Evolutionary conservation across 768 basidiomycete species (phyloP).

Genomic region (Suillus decipiens): DNA sequence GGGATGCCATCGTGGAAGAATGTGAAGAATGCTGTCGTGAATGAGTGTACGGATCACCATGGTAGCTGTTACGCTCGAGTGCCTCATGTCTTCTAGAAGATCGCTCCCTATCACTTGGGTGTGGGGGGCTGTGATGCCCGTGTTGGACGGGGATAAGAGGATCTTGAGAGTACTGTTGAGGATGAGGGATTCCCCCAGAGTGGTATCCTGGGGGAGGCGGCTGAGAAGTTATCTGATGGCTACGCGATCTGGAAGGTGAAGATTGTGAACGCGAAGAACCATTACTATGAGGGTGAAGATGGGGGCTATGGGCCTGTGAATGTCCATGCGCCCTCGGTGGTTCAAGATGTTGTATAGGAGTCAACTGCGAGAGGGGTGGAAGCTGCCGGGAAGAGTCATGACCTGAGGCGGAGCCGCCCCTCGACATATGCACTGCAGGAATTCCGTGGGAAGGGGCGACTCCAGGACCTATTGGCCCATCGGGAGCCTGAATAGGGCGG

Average conservation of each 20-base stretch:
- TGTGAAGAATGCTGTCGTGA: slow-evolving; percentile 35
- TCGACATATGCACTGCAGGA: slow-evolving; percentile 42
- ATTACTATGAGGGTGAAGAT: slow-evolving; percentile 42
- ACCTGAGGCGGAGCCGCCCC: slow-evolving; percentile 41
- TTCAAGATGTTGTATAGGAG: slow-evolving; percentile 43
- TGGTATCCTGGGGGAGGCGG: slow-evolving; percentile 33
- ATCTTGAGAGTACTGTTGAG: slow-evolving; percentile 51
- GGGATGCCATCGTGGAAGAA: slow-evolving; percentile 34
- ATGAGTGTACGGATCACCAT: slow-evolving; percentile 36
- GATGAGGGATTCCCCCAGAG: slow-evolving; percentile 41
- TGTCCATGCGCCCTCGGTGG: slow-evolving; percentile 36
- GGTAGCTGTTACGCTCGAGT: slow-evolving; percentile 40
- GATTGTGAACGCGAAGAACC: slow-evolving; percentile 51
- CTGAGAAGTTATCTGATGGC: slow-evolving; percentile 42
- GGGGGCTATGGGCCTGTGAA: slow-evolving; percentile 41
- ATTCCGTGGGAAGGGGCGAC: slow-evolving; percentile 39
- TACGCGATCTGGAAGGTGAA: slow-evolving; percentile 49
- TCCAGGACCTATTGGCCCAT: slow-evolving; percentile 48
- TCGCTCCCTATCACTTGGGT: slow-evolving; percentile 43
- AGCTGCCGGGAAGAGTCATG: slow-evolving; percentile 50
- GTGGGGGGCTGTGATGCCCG: slow-evolving; percentile 50
- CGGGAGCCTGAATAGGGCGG: slow-evolving; percentile 49
- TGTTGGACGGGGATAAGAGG: slow-evolving; percentile 45
- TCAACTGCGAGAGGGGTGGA: slow-evolving; percentile 48
- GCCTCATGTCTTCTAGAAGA: slow-evolving; percentile 50